Evolutionary conservation across 495 filamentous ascomycete genomes (phyloP), one percentile per base, ranked within the genome.

Genomic region (Chlorociboria aeruginascens): DNA sequence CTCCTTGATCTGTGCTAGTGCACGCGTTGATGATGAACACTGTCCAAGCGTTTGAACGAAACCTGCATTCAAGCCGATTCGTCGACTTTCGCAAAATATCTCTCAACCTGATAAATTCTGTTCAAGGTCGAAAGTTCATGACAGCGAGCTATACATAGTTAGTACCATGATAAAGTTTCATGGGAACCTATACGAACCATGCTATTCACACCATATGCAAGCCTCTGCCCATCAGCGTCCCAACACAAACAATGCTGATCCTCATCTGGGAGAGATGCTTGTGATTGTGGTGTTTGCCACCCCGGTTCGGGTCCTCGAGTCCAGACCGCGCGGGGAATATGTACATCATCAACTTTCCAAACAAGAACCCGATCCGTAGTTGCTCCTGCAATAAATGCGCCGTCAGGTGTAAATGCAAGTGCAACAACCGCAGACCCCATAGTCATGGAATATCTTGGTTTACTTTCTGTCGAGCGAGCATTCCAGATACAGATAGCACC

Each of bases 201-300:
- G 51, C 76, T 80, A 48, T 78, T 79, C 20, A 79, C 70, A 13
- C 84, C 82, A 59, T 82, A 85, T 1, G 81, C 84, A 48, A 94
- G 69, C 57, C 77, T 81, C 54, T 82, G 78, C 1, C 85, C 83
- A 60, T 86, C 76, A 0, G 73, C 69, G 65, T 90, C 83, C 86
- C 86, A 94, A 40, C 76, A 73, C 14, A 90, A 58, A 48, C 76
- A 79, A 35, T 79, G 73, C 32, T 66, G 62, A 40, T 66, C 63
- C 28, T 66, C 64, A 31, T 76, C 72, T 9, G 69, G 65, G 9
- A 73, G 70, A 3, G 67, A 57, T 12, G 63, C 66, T 9, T 66
- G 56, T n/a, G 60, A 58, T 47, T 60, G 63, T 12, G 73, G 71
- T 36, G 69, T 74, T 12, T 66, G 59, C 71, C 71, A 74, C 7